These are phyloP conservation scores for Blumeriella jaapii DNA, from an alignment of 2,329 filamentous ascomycete species.

Conservation along the genomic window DNA sequence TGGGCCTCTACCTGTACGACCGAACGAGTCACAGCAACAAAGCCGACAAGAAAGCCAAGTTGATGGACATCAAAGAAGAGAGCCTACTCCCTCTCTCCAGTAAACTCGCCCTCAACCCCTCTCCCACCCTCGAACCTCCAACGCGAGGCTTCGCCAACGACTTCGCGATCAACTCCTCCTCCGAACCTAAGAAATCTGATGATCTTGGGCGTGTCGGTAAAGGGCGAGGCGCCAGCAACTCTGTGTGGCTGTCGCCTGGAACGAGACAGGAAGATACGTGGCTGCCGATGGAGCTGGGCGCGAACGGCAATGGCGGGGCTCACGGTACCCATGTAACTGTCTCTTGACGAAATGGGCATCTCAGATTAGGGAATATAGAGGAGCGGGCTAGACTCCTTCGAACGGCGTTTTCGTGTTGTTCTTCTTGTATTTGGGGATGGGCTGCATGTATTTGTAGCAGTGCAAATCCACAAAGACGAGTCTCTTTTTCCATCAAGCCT, in stretches of 20 bases:
- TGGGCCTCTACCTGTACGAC: slow-evolving; percentile 92
- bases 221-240: slow-evolving; percentile 34
- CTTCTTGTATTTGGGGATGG: no score
- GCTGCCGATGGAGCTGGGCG: slow-evolving; percentile 31
- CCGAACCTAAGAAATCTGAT: slow-evolving; percentile 27
- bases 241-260: slow-evolving; percentile 62
- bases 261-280: slow-evolving; percentile 84
- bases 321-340: slow-evolving; percentile 1
- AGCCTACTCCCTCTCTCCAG: slow-evolving; percentile 21
- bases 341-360: slow-evolving; percentile 4
- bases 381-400: slow-evolving; percentile 2
- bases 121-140: slow-evolving; percentile 30
- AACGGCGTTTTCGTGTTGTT: slow-evolving; percentile 1
- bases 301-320: slow-evolving; percentile 1
- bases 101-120: slow-evolving; percentile 8
- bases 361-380: slow-evolving; percentile 6
- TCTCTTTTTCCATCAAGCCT: no score
- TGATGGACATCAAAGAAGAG: slow-evolving; percentile 39
- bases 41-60: slow-evolving; percentile 69
- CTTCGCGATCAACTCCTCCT: slow-evolving; percentile 29
- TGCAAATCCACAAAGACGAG: no score
- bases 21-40: slow-evolving; percentile 80
- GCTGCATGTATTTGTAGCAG: slow-evolving; percentile 1
- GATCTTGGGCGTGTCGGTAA: slow-evolving; percentile 44
- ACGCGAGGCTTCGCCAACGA: slow-evolving; percentile 34